These are phyloP conservation scores for Hexamita inflata DNA, from an alignment of 208 protist species.

Conservation along the genomic window DNA sequence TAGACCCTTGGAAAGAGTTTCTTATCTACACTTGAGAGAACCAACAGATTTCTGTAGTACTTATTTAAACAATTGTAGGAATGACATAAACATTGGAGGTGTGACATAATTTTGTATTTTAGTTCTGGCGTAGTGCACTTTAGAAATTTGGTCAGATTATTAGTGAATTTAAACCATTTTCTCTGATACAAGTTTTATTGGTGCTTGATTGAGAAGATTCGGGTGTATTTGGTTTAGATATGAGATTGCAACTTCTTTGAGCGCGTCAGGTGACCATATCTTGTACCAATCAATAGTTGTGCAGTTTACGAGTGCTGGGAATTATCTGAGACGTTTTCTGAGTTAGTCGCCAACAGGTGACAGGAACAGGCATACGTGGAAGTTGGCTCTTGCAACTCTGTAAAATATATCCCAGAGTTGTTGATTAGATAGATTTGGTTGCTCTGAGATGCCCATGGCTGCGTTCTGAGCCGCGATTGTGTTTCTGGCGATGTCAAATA, in stretches of 20 bases:
- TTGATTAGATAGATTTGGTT: too few species aligned
- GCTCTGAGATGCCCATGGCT: too few species aligned
- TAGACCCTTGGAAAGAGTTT: conserved; percentile 24
- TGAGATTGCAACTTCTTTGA: conserved; percentile 52
- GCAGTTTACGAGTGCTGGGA: conserved; percentile 66
- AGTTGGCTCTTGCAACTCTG: conserved; percentile 44
- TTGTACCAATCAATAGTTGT: conserved; percentile 93
- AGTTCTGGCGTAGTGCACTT: not conserved
- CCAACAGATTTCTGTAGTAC: not conserved
- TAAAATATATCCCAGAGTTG: conserved; percentile 24
- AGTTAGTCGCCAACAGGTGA: conserved; percentile 86
- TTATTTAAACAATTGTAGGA: conserved; percentile 19
- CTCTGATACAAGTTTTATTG: not conserved
- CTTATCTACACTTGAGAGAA: not conserved
- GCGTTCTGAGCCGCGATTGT: not conserved
- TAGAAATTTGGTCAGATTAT: not conserved
- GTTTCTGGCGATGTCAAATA: conserved; percentile 57
- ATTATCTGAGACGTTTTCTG: conserved; percentile 75
- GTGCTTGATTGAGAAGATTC: not conserved
- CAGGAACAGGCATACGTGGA: conserved; percentile 84
- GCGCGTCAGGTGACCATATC: conserved; percentile 78
- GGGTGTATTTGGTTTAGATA: not conserved
- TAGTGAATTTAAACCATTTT: conserved; percentile 5
- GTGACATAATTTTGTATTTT: conserved; percentile 25
- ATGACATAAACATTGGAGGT: conserved; percentile 11